Evolutionary conservation across 768 basidiomycete species (phyloP), one percentile per base, ranked within the genome.

Genomic region (Cystoderma amianthinum): DNA sequence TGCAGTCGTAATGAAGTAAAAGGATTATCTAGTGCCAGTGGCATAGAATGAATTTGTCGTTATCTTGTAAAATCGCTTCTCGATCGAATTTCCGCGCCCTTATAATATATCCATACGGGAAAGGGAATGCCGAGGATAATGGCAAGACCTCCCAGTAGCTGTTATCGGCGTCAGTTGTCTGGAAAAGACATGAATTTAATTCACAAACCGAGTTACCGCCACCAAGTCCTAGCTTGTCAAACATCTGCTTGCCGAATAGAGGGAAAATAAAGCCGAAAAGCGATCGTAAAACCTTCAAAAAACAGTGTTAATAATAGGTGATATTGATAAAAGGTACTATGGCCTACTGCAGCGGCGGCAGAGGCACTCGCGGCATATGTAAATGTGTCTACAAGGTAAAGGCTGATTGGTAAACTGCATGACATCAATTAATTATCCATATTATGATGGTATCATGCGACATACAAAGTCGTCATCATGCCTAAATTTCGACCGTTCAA

Each of bases 371-470:
- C 85, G 32, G 82, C 82, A 49, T 74, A 85, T 2, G 64, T 65
- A 61, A 85, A 86, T 0, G 81, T 67, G 57, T 85, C 84, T 17
- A 85, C 80, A 24, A 87, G 71, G 51, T 85, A 83, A 18, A 85
- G 59, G 52, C 74, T 71, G 39, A 85, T 82, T 0, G 82, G 82
- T 22, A 85, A 65, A 67, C 79, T 81, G 41, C 19, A 13, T 22
- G 36, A 38, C 16, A 34, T 3, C 36, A 16, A 43, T 37, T 22
- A 36, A 21, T 4, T 32, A 9, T 39, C 7, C 32, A 23, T 16
- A 21, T 11, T 38, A 25, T 18, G 38, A 3, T 3, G 12, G n/a
- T n/a, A n/a, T n/a, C n/a, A n/a, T n/a, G n/a, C n/a, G n/a, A n/a
- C n/a, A n/a, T n/a, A n/a, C 80, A 71, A 82, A 0, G 68, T 68